Evolutionary conservation across 495 filamentous ascomycete genomes (phyloP).

Genomic region (Lepidopterella palustris): DNA sequence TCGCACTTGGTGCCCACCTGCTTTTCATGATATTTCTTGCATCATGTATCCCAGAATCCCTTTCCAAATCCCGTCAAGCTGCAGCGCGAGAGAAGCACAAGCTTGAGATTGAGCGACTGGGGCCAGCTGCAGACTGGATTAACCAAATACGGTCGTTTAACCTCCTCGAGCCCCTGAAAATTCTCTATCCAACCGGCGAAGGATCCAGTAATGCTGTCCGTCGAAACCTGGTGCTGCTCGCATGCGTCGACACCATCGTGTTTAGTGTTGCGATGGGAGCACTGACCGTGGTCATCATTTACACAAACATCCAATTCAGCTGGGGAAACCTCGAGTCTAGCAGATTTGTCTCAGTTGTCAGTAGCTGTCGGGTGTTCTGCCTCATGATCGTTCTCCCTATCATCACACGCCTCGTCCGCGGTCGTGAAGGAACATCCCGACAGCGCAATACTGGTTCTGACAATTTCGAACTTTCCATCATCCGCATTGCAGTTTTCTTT

Average conservation of each 20-base stretch:
- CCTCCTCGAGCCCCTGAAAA: conserved; percentile 65
- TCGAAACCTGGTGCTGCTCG: conserved; percentile 71
- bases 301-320: conserved; percentile 67
- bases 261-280: conserved; percentile 79
- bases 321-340: conserved; percentile 76
- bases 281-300: conserved; percentile 69
- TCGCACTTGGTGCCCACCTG: conserved; percentile 61
- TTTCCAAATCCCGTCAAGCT: conserved; percentile 60
- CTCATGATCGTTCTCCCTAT: conserved; percentile 69
- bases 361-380: conserved; percentile 62
- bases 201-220: conserved; percentile 57
- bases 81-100: conserved; percentile 59
- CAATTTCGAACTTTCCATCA: conserved; percentile 64
- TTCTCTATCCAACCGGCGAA: conserved; percentile 65
- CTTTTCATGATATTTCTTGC: conserved; percentile 63
- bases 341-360: conserved; percentile 70
- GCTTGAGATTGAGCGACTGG: conserved; percentile 17
- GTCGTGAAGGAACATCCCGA: conserved; percentile 34
- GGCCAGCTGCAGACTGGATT: conserved; percentile 36
- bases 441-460: conserved; percentile 62
- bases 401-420: conserved; percentile 63
- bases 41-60: conserved; percentile 72
- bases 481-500: conserved; percentile 69
- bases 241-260: conserved; percentile 68
- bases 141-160: conserved; percentile 46